phyloP scores from a whole-genome alignment of 2,329 filamentous ascomycete genomes.

The Sclerotiophoma versabilis region DNA sequence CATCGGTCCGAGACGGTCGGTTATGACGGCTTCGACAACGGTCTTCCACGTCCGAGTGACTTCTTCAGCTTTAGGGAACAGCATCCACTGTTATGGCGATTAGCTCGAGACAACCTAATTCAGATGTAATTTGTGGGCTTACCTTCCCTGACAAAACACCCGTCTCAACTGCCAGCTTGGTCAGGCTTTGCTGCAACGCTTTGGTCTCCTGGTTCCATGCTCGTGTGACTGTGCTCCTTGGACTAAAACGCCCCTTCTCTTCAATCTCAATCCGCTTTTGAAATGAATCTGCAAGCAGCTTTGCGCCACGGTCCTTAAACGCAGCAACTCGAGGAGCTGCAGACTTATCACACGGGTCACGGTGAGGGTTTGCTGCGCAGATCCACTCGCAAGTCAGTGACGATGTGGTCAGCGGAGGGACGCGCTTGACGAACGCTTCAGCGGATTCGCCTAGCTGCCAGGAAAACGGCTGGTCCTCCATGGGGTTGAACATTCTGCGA shows the following conservation, averaged over 20 bases:
- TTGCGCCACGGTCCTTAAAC: constrained; percentile 62
- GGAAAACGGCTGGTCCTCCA: constrained; percentile 60
- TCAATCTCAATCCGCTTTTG: constrained; percentile 58
- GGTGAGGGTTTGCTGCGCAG: constrained; percentile 71
- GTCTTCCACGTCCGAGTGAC: constrained; percentile 71
- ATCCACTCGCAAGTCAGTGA: constrained; percentile 69
- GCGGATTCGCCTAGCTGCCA: constrained; percentile 71
- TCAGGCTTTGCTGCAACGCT: constrained; percentile 61
- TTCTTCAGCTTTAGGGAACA: constrained; percentile 65
- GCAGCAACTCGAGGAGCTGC: constrained; percentile 52
- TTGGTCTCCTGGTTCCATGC: constrained; percentile 53
- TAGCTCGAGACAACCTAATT: neutral
- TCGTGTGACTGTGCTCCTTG: constrained; percentile 49
- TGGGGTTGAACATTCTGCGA: constrained; percentile 58
- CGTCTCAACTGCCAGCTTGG: constrained; percentile 65
- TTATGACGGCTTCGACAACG: constrained; percentile 71
- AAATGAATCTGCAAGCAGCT: constrained; percentile 61
- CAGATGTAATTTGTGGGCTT: constrained; percentile 17
- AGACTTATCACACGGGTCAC: constrained; percentile 43
- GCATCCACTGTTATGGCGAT: constrained; percentile 68
- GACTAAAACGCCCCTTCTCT: constrained; percentile 58
- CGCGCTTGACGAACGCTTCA: constrained; percentile 69
- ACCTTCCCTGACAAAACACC: constrained; percentile 73
- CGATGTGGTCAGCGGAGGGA: constrained; percentile 68
- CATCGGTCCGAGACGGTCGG: constrained; percentile 72